Evolutionary conservation across 345 rosid genomes (phyloP), one percentile per base, ranked within the genome.

Genomic region (Dovyalis caffra): DNA sequence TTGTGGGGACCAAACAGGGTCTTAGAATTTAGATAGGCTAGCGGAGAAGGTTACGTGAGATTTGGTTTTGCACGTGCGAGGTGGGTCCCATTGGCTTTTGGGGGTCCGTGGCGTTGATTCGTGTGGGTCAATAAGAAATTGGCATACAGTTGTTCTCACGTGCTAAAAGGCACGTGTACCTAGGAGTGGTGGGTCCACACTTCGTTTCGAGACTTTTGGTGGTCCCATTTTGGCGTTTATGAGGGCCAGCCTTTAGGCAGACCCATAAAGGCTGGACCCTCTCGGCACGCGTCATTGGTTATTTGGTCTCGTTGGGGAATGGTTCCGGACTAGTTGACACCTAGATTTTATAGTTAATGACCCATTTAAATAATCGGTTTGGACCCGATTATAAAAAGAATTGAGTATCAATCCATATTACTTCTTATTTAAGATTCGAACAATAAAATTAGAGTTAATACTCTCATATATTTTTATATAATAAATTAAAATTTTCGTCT

Each of bases 91-190:
- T 5, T 29, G 8, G 21, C 26, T 62, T 29, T 14, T 25, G 6
- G 23, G n/a, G 23, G 28, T 6, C 5, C 1, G 38, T 5, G 34
- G 34, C 9, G 65, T 70, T 69, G 45, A 70, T 29, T 26, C 56
- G 58, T 45, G 71, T 1, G 73, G 64, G 64, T 37, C 51, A 35
- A 57, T 47, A 6, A 25, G 32, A n/a, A 33, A 23, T 29, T 25
- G 7, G 7, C 21, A 9, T 47, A 2, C 43, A 49, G 40, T 32
- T 28, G 26, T 4, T 38, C 15, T 45, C 67, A 43, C 76, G 58
- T 40, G 68, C 28, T 20, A 38, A 34, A 5, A 60, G 58, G 60
- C n/a, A 62, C 68, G 74, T 71, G 66, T 71, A 37, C 28, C 60
- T 21, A 62, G 56, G 56, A 49, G 10, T n/a, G 10, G 8, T 40